phyloP scores from a whole-genome alignment of 192 early-diverging fungal species.

The Entomortierella chlamydospora region DNA sequence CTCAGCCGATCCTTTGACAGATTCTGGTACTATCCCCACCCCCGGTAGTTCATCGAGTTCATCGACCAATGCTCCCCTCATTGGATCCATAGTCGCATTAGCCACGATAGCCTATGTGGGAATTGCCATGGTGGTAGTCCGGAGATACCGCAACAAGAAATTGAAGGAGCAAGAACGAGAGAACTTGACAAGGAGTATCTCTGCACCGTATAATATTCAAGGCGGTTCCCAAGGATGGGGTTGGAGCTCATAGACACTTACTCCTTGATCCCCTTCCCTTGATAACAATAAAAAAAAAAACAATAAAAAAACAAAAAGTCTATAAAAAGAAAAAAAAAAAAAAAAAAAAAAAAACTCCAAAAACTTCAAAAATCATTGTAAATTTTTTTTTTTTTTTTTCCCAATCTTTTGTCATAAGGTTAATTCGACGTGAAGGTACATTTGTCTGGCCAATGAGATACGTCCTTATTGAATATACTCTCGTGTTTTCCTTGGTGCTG shows the following conservation, averaged over 20 bases:
- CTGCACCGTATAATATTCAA: constrained; percentile 13
- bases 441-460: too few species aligned
- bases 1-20: not conserved
- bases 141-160: constrained; percentile 4
- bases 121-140: constrained; percentile 33
- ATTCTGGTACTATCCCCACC: not conserved
- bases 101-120: constrained; percentile 33
- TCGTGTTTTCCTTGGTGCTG: too few species aligned
- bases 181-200: constrained; percentile 15
- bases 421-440: too few species aligned
- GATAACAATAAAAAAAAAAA: too few species aligned
- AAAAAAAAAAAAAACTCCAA: too few species aligned
- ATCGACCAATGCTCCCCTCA: not conserved
- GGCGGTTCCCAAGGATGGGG: constrained; percentile 31
- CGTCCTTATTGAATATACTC: too few species aligned
- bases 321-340: too few species aligned
- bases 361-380: too few species aligned
- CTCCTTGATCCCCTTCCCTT: too few species aligned
- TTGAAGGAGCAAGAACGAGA: constrained; percentile 21
- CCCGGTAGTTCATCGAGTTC: not conserved
- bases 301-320: too few species aligned
- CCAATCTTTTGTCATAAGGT: too few species aligned
- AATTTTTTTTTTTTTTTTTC: too few species aligned
- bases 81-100: constrained; percentile 23
- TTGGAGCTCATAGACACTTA: constrained; percentile 14